Conservation (phyloP, 2,329 filamentous ascomycete species). For the Zymoseptoria brevis region DNA sequence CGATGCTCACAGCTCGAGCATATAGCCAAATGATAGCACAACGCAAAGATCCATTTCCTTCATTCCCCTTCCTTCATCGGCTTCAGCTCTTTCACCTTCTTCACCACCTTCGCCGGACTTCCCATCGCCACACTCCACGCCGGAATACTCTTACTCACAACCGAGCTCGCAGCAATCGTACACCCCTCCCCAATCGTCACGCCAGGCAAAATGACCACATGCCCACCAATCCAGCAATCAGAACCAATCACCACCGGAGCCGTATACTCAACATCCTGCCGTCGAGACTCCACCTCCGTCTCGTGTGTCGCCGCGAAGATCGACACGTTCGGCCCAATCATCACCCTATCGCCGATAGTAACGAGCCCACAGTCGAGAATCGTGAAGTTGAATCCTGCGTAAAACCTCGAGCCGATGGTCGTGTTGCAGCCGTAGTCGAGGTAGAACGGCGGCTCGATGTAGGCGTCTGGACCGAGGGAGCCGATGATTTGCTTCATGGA, state of each 20-base stretch:
- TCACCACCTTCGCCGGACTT: slow-evolving; percentile 15
- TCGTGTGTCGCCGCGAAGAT: slow-evolving; percentile 49
- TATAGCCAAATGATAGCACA: background rate
- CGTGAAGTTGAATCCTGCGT: slow-evolving; percentile 51
- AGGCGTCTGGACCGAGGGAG: slow-evolving; percentile 29
- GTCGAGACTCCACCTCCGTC: slow-evolving; percentile 40
- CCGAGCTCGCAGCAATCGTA: slow-evolving; percentile 16
- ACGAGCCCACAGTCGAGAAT: slow-evolving; percentile 48
- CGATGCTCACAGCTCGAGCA: background rate
- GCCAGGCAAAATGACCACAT: slow-evolving; percentile 20
- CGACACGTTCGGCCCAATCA: slow-evolving; percentile 46
- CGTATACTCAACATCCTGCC: slow-evolving; percentile 44
- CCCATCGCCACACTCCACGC: slow-evolving; percentile 20
- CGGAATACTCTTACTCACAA: slow-evolving; percentile 17
- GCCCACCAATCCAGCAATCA: slow-evolving; percentile 17
- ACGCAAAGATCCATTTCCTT: background rate
- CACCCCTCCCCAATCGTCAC: slow-evolving; percentile 19
- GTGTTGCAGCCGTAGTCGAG: slow-evolving; percentile 63
- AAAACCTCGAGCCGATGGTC: slow-evolving; percentile 54
- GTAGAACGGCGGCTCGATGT: slow-evolving; percentile 54
- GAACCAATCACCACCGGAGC: slow-evolving; percentile 41
- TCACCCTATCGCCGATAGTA: slow-evolving; percentile 44
- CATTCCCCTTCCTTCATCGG: background rate
- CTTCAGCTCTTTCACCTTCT: slow-evolving; percentile 16
- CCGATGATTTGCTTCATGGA: slow-evolving; percentile 9